phyloP scores from a whole-genome alignment of 2,329 filamentous ascomycete genomes.

The Xylariales sp. region DNA sequence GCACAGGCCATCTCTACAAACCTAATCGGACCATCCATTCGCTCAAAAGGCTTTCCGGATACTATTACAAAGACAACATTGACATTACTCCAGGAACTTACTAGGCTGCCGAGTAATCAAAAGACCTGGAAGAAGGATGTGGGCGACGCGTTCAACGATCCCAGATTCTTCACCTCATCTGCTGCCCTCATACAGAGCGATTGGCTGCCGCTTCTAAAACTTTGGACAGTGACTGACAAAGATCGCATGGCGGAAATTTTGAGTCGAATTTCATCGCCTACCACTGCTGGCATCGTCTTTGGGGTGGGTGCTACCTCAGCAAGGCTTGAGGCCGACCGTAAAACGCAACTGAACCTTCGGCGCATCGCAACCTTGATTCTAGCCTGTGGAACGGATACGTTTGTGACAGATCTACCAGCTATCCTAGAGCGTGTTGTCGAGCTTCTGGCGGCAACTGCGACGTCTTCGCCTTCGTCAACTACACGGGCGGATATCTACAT shows the following conservation, averaged over 20 bases:
- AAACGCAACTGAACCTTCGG: constrained; percentile 88
- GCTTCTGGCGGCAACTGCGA: constrained; percentile 82
- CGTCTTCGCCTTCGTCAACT: constrained; percentile 90
- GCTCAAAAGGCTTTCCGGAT: constrained; percentile 86
- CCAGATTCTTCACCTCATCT: constrained; percentile 82
- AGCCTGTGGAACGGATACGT: constrained; percentile 80
- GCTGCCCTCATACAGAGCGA: constrained; percentile 73
- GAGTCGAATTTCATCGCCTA: constrained; percentile 81
- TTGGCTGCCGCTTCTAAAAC: constrained; percentile 86
- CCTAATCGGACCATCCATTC: constrained; percentile 83
- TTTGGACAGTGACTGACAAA: constrained; percentile 89
- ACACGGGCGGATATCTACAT: constrained; percentile 92
- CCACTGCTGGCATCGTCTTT: constrained; percentile 96
- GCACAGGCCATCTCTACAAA: constrained; percentile 84
- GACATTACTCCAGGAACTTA: constrained; percentile 79
- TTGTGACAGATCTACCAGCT: constrained; percentile 77
- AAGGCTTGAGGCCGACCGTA: constrained; percentile 92
- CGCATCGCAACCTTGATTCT: constrained; percentile 84
- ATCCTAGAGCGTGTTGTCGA: constrained; percentile 89
- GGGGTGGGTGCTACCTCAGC: constrained; percentile 97
- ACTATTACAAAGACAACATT: constrained; percentile 80
- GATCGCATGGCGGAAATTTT: constrained; percentile 87
- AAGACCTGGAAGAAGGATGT: constrained; percentile 96
- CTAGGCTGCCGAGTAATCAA: constrained; percentile 80
- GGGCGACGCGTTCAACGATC: constrained; percentile 89